phyloP scores from a whole-genome alignment of 1,139 yeast genomes.

The Magnusiomyces fungicola region DNA sequence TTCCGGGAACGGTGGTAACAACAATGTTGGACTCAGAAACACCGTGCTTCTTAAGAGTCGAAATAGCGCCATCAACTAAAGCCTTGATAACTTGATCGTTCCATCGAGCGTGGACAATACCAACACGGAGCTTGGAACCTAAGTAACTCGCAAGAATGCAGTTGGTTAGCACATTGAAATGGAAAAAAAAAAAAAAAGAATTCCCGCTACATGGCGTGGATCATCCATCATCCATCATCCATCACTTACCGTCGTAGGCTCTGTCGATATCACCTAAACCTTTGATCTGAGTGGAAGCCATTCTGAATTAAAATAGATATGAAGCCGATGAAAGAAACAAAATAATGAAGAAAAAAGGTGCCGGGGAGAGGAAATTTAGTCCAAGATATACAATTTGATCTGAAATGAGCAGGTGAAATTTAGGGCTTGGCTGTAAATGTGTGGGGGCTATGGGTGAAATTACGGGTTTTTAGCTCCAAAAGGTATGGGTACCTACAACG shows the following conservation, averaged over 20 bases:
- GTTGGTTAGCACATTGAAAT: neutral
- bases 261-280: slow-evolving; percentile 13
- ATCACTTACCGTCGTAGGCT: slow-evolving; percentile 12
- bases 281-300: slow-evolving; percentile 12
- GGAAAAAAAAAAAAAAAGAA: neutral
- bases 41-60: slow-evolving; percentile 52
- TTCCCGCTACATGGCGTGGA: too few species aligned
- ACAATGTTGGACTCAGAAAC: slow-evolving; percentile 71
- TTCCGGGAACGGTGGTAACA: slow-evolving; percentile 86
- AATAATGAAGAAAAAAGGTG: neutral
- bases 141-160: too few species aligned
- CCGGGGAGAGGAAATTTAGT: neutral
- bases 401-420: too few species aligned
- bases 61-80: slow-evolving; percentile 69
- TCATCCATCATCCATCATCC: too few species aligned
- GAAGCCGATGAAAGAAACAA: neutral
- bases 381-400: too few species aligned
- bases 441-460: too few species aligned
- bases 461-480: too few species aligned
- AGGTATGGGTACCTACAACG: too few species aligned
- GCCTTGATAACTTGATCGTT: slow-evolving; percentile 69
- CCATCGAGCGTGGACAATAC: slow-evolving; percentile 96
- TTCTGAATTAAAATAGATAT: neutral
- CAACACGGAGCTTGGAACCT: slow-evolving; percentile 61
- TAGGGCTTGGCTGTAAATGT: too few species aligned